Percentiles rank a stretch among this genome's conserved stretches.
These are phyloP conservation scores for Pichia cabralensis DNA, from an alignment of 805 yeast genomes.

Conservation along the genomic window DNA sequence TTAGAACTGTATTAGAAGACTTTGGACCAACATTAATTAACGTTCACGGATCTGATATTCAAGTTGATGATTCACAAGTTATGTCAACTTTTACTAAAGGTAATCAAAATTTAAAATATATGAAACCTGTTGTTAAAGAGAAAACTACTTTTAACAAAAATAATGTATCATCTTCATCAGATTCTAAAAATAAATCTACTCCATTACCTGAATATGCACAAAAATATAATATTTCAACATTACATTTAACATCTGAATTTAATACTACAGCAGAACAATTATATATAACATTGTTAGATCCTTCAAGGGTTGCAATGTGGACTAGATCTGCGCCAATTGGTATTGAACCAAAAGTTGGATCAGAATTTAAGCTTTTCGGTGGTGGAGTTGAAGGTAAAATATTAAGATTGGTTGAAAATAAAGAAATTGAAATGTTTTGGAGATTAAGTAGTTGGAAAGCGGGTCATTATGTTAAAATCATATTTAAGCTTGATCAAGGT, in stretches of 20 bases:
- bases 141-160: conserved; percentile 21
- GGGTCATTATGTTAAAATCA: conserved; percentile 69
- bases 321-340: conserved; percentile 55
- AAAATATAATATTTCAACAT: conserved; percentile 70
- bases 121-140: conserved; percentile 20
- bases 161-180: conserved; percentile 3
- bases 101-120: conserved; percentile 29
- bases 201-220: conserved; percentile 29
- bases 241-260: conserved; percentile 71
- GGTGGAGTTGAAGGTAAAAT: conserved; percentile 77
- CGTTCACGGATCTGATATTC: conserved; percentile 79
- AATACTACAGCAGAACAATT: conserved; percentile 83
- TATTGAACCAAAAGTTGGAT: conserved; percentile 50
- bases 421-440: conserved; percentile 69
- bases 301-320: conserved; percentile 83
- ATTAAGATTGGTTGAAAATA: conserved; percentile 45
- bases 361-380: conserved; percentile 66
- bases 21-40: conserved; percentile 74
- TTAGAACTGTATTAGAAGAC: conserved; percentile 46
- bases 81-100: conserved; percentile 45
- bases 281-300: conserved; percentile 66
- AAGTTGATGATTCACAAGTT: conserved; percentile 61
- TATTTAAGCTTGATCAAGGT: conserved; percentile 62
- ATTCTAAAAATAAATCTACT: conserved; percentile 3
- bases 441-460: conserved; percentile 79